A percentile compares a stretch with the other conserved stretches of the same genome.
Conservation (phyloP, 305 asterid species). For the Plantago coronopus region DNA sequence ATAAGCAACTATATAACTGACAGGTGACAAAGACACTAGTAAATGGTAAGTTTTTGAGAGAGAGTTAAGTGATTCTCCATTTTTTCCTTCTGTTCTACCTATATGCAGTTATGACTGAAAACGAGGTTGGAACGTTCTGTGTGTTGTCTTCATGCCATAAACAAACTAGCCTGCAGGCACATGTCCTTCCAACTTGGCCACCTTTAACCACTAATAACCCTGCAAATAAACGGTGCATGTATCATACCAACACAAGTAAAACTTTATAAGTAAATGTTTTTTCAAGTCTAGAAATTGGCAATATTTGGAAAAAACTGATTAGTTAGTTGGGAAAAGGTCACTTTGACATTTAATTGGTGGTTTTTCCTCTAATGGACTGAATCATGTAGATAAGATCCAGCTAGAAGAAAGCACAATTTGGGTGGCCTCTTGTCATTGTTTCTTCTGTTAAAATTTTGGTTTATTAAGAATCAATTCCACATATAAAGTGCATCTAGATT, state of each 20-base stretch:
- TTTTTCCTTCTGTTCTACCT: no score
- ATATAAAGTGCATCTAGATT: background rate
- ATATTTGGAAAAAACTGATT: constrained; percentile 6
- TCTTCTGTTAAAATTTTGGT: constrained; percentile 16
- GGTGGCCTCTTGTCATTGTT: constrained; percentile 27
- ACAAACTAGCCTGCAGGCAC: constrained; percentile 19
- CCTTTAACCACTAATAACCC: constrained; percentile 24
- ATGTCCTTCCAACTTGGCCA: constrained; percentile 31
- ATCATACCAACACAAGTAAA: constrained; percentile 7
- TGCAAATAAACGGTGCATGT: constrained; percentile 10
- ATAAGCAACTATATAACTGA: constrained; percentile 26
- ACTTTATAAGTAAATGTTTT: constrained; percentile 2
- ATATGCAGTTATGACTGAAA: constrained; percentile 10
- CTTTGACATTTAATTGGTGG: constrained; percentile 30
- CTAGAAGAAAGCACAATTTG: constrained; percentile 24
- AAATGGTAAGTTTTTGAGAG: constrained; percentile 25
- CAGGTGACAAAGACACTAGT: constrained; percentile 34
- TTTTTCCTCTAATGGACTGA: constrained; percentile 36
- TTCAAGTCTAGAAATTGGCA: background rate
- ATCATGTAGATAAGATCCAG: constrained; percentile 25
- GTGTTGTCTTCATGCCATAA: constrained; percentile 20
- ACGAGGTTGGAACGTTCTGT: constrained; percentile 22
- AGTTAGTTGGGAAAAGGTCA: constrained; percentile 24
- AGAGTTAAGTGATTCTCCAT: background rate
- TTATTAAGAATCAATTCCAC: constrained; percentile 8